Evolutionary conservation across 192 early-diverging fungal genomes (phyloP).

Genomic region (Linnemannia schmuckeri): DNA sequence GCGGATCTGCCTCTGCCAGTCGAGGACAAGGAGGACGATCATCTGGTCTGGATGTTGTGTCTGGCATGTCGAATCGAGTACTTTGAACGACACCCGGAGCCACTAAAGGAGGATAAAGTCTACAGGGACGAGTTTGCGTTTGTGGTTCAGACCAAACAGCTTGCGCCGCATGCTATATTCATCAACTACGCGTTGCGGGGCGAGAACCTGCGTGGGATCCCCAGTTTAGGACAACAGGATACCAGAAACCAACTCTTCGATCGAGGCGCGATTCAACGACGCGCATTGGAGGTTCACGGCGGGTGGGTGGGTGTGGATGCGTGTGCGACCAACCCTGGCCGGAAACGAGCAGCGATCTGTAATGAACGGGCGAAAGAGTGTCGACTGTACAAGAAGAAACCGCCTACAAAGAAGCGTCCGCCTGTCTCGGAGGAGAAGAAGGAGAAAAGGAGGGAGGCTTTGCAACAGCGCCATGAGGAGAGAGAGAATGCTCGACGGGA

Average conservation of each 20-base stretch:
- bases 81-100: slow-evolving; percentile 11
- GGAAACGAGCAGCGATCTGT: neutral
- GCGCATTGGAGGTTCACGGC: slow-evolving; percentile 16
- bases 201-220: neutral
- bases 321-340: neutral
- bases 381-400: neutral
- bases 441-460: neutral
- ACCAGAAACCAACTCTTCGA: slow-evolving; percentile 1
- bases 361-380: neutral
- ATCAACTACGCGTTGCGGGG: neutral
- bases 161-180: neutral
- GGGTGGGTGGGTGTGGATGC: slow-evolving; percentile 30
- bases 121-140: neutral
- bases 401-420: neutral
- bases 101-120: neutral
- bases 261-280: neutral
- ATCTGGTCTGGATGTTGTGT: slow-evolving; percentile 21
- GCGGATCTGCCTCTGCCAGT: slow-evolving; percentile 18
- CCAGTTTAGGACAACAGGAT: neutral
- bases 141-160: neutral
- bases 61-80: slow-evolving; percentile 7
- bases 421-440: neutral
- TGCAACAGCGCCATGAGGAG: neutral
- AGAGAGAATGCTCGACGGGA: neutral
- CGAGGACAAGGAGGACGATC: neutral